Evolutionary conservation across 345 rosid species (phyloP).

Genomic region (Garcia nutans): DNA sequence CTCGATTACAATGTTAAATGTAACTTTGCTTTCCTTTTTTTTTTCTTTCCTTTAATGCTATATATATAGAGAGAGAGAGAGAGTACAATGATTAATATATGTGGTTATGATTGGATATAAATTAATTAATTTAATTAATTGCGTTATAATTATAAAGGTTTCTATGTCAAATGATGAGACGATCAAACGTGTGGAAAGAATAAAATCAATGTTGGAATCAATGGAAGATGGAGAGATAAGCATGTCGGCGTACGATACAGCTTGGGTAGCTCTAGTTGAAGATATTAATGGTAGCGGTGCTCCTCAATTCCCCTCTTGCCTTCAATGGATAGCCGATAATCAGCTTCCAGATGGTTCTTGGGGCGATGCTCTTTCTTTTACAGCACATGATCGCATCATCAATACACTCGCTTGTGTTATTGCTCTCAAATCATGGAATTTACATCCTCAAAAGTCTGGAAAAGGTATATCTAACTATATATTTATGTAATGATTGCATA

Average conservation of each 20-base stretch:
- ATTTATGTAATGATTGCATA: too few relatives aligned
- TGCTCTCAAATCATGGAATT: slow-evolving; percentile 72
- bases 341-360: slow-evolving; percentile 92
- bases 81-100: too few relatives aligned
- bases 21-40: too few relatives aligned
- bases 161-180: slow-evolving; percentile 36
- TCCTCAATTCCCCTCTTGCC: slow-evolving; percentile 76
- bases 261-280: slow-evolving; percentile 90
- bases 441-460: slow-evolving; percentile 57
- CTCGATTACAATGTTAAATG: too few relatives aligned
- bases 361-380: slow-evolving; percentile 69
- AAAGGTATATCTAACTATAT: too few relatives aligned
- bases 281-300: slow-evolving; percentile 42
- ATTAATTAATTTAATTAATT: too few relatives aligned
- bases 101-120: too few relatives aligned
- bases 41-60: too few relatives aligned
- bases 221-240: slow-evolving; percentile 90
- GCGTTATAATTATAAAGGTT: slow-evolving; percentile 25
- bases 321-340: slow-evolving; percentile 76
- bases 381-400: slow-evolving; percentile 75
- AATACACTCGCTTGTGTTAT: slow-evolving; percentile 87
- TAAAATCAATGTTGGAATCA: slow-evolving; percentile 51
- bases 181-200: slow-evolving; percentile 41
- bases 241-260: slow-evolving; percentile 89
- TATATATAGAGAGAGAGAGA: too few relatives aligned